phyloP scores from a whole-genome alignment of 108 stramenopile genomes.

The Fragilaria crotonensis region DNA sequence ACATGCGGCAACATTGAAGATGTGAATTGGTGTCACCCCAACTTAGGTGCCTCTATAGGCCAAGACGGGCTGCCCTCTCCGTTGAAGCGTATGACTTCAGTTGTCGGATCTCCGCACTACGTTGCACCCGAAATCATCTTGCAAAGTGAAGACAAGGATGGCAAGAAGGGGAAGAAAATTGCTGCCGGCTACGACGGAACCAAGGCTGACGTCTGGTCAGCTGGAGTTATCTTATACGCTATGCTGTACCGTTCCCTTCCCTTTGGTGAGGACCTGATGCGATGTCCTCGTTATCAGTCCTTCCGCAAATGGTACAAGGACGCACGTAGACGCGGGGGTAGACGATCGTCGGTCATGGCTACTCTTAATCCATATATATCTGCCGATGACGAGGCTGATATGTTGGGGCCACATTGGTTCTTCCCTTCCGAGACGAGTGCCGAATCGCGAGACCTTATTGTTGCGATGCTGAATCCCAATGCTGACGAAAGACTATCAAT shows the following conservation, averaged over 20 bases:
- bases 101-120: slow-evolving; percentile 90
- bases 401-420: slow-evolving; percentile 80
- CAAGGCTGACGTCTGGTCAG: slow-evolving; percentile 91
- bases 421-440: slow-evolving; percentile 53
- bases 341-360: slow-evolving; percentile 46
- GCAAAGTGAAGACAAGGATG: slow-evolving; percentile 34
- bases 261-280: slow-evolving; percentile 80
- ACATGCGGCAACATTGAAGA: slow-evolving; percentile 66
- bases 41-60: slow-evolving; percentile 16
- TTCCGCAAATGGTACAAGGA: slow-evolving; percentile 82
- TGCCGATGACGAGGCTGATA: slow-evolving; percentile 60
- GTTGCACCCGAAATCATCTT: slow-evolving; percentile 89
- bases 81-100: slow-evolving; percentile 75
- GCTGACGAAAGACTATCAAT: slow-evolving; percentile 60
- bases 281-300: slow-evolving; percentile 83
- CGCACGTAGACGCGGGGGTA: slow-evolving; percentile 39
- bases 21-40: too few species aligned
- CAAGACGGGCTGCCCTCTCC: slow-evolving; percentile 28
- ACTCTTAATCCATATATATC: slow-evolving; percentile 53
- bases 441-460: slow-evolving; percentile 73
- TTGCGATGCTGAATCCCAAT: slow-evolving; percentile 82
- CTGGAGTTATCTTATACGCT: slow-evolving; percentile 89
- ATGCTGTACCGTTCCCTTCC: slow-evolving; percentile 85
- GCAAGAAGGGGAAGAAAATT: slow-evolving; percentile 5
- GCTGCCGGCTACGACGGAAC: slow-evolving; percentile 74